Evolutionary conservation across 345 rosid species (phyloP).

Genomic region (Boechera retrofracta): DNA sequence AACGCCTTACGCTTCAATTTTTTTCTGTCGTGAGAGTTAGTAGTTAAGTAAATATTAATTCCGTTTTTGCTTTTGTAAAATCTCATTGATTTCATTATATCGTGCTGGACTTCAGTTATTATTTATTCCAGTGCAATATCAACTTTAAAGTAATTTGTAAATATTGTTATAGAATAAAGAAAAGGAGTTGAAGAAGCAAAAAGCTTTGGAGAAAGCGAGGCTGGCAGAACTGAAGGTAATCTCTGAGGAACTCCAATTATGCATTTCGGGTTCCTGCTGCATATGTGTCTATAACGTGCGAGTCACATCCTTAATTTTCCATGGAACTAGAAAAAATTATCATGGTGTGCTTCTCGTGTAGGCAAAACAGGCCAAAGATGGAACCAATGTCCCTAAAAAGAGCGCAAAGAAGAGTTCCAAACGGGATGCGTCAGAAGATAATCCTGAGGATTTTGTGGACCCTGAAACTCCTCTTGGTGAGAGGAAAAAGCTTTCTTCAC

Average conservation of each 20-base stretch:
- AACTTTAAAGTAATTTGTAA: not conserved
- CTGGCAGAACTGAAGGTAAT: conserved; percentile 66
- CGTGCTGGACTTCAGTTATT: not conserved
- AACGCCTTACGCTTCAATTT: not conserved
- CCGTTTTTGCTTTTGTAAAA: not conserved
- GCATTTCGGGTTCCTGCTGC: conserved; percentile 5
- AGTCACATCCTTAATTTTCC: not conserved
- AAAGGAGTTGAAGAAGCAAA: conserved; percentile 81
- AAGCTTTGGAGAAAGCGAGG: conserved; percentile 79
- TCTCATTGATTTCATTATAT: not conserved
- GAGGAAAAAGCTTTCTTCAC: conserved; percentile 74
- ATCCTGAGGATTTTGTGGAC: conserved; percentile 73
- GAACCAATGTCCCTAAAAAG: conserved; percentile 57
- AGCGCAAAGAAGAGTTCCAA: conserved; percentile 65
- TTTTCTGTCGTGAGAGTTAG: not conserved
- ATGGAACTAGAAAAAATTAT: not conserved
- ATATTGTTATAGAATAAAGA: conserved; percentile 60
- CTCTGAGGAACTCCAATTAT: not conserved
- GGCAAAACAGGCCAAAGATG: conserved; percentile 66
- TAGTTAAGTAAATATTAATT: not conserved
- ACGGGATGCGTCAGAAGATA: conserved; percentile 66
- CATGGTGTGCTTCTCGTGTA: conserved; percentile 33
- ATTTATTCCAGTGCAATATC: not conserved
- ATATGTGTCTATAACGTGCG: not conserved
- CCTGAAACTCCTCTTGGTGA: conserved; percentile 78